Base-by-base conservation (phyloP, 2,329 filamentous ascomycete genomes). In the Botryotinia globosa region DNA sequence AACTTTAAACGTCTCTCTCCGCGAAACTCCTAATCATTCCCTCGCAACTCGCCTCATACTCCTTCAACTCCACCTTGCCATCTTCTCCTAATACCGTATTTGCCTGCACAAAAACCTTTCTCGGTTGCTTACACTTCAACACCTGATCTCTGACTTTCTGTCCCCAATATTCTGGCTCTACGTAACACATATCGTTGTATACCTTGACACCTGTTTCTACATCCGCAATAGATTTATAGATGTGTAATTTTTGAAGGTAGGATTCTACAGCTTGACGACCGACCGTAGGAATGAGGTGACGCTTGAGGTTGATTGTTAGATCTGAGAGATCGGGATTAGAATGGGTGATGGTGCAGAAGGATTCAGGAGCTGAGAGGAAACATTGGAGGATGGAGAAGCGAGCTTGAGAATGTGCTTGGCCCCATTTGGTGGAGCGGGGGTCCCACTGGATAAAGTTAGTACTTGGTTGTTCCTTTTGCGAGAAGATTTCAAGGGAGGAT, bases 141-240 rank as follows among this genome's bases (percentile, higher is more conserved):
- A 95, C 92, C 74, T 92, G 87, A 64, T 92, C 89, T 72, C 95
- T 87, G 39, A 98, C 89, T 83, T 91, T 91, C 76, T 88, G 89
- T 72, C 91, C 94, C 88, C 93, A 98, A 84, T 93, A 98, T 56
- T 93, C 91, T 69, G 89, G 83, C 73, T 92, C 92, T 34, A 98
- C 94, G 37, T 87, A 85, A 12, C 94, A 97, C 86, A 97, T 94
- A 44, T 91, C 87, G 74, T 91, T 89, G 81, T 97, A 98, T 82
- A 97, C 88, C 77, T 88, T 88, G 76, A 87, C 90, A n/a, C 93
- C 95, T 3, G 86, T 87, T 77, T 91, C 87, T 29, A 95, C 87
- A 80, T 98, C 94, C 10, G 94, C 95, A 1, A 94, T 97, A 7
- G 91, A 89, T 85, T 98, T 98, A 86, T 93, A 98, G 76, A 98